Percentiles rank a stretch among this genome's conserved stretches.
phyloP scores from a whole-genome alignment of 805 yeast genomes.

The Starmerella bombi region DNA sequence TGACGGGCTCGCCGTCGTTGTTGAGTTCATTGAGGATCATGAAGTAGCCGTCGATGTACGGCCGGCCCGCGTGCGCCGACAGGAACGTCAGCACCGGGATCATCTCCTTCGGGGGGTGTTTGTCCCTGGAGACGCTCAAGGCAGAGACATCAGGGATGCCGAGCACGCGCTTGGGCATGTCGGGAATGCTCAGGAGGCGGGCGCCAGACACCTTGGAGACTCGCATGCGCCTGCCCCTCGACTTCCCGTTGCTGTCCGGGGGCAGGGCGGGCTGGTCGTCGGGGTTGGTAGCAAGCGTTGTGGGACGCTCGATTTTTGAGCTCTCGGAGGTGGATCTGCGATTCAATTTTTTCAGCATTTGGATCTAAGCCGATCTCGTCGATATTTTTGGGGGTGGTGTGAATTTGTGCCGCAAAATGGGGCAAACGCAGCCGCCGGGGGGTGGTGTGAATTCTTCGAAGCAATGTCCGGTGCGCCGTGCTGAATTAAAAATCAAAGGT shows the following conservation, averaged over 20 bases:
- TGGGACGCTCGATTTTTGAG: slow-evolving; percentile 6
- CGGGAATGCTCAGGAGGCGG: background rate
- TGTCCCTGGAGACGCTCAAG: slow-evolving; percentile 1
- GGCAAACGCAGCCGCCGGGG: no score
- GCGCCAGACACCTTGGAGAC: background rate
- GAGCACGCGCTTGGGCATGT: slow-evolving; percentile 3
- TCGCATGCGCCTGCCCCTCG: background rate
- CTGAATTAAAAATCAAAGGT: no score
- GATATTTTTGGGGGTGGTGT: background rate
- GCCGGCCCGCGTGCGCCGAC: slow-evolving; percentile 54
- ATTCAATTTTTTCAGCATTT: slow-evolving; percentile 8
- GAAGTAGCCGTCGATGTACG: slow-evolving; percentile 45
- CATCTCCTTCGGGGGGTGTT: slow-evolving; percentile 46
- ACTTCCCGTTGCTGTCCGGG: background rate
- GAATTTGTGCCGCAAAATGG: no score
- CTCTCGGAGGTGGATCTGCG: slow-evolving; percentile 5
- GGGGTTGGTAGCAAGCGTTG: background rate
- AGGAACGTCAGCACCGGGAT: slow-evolving; percentile 59
- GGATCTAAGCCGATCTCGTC: background rate
- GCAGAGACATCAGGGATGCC: slow-evolving; percentile 7
- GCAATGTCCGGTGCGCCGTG: no score
- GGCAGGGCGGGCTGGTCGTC: slow-evolving; percentile 7
- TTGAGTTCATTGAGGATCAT: slow-evolving; percentile 33
- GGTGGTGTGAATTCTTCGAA: no score
- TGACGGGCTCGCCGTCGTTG: slow-evolving; percentile 70